Evolutionary conservation across 2,329 filamentous ascomycete genomes (phyloP).

Genomic region (Davidsoniella eucalypti): DNA sequence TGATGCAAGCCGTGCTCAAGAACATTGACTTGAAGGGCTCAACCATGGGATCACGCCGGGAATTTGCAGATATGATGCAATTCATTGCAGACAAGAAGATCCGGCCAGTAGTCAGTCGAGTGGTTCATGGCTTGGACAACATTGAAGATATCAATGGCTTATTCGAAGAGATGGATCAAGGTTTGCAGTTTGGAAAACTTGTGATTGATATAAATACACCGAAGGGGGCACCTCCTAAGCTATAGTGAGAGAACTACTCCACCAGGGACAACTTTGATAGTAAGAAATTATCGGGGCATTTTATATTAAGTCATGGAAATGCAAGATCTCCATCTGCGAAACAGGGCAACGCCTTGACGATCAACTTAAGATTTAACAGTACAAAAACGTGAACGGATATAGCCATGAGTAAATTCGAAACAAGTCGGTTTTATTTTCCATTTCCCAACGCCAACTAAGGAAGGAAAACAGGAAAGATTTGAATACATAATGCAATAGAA

Average conservation of each 20-base stretch:
- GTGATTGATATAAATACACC: slow-evolving; percentile 52
- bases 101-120: slow-evolving; percentile 59
- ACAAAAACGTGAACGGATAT: neutral
- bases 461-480: neutral
- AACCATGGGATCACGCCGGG: slow-evolving; percentile 80
- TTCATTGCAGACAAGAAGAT: slow-evolving; percentile 64
- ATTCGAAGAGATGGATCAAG: slow-evolving; percentile 78
- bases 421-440: neutral
- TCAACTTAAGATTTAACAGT: neutral
- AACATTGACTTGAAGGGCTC: slow-evolving; percentile 73
- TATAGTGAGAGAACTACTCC: slow-evolving; percentile 19
- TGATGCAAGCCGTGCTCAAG: slow-evolving; percentile 68
- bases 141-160: slow-evolving; percentile 62
- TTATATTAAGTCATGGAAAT: slow-evolving; percentile 2
- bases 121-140: slow-evolving; percentile 57
- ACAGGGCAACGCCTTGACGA: neutral
- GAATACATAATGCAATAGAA: neutral
- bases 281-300: neutral
- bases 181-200: slow-evolving; percentile 81
- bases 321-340: neutral
- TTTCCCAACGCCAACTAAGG: slow-evolving; percentile 1
- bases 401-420: slow-evolving; percentile 1
- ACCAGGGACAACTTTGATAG: neutral
- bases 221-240: slow-evolving; percentile 22
- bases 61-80: slow-evolving; percentile 79